Evolutionary conservation across 1,284 basidiomycete genomes (phyloP).

Genomic region (Pascua guehoae): DNA sequence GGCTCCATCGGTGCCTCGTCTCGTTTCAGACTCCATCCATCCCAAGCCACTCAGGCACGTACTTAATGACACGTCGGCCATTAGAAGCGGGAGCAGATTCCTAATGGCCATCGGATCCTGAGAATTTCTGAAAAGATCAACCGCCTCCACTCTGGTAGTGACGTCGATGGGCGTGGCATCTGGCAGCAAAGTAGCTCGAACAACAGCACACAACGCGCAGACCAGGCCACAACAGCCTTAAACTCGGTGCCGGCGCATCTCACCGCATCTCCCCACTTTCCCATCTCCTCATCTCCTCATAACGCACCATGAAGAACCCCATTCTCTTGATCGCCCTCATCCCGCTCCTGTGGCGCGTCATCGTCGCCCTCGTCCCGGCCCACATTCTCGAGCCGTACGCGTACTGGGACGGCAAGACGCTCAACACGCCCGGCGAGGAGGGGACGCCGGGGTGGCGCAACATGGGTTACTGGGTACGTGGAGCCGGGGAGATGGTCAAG

Average conservation of each 20-base stretch:
- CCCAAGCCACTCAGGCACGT: no score
- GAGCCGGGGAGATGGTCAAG: no score
- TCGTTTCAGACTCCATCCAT: no score
- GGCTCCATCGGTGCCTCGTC: no score
- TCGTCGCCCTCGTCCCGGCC: constrained; percentile 23
- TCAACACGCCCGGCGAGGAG: constrained; percentile 22
- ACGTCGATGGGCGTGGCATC: no score
- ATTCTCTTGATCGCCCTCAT: constrained; percentile 22
- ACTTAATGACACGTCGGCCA: no score
- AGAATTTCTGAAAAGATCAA: no score
- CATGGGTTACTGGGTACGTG: constrained; percentile 44
- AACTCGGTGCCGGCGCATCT: no score
- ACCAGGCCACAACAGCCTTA: no score
- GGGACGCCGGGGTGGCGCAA: constrained; percentile 34
- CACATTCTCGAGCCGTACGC: constrained; percentile 34
- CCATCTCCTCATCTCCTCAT: not conserved
- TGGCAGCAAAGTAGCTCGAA: not conserved
- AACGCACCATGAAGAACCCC: constrained; percentile 11
- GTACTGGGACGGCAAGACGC: constrained; percentile 26
- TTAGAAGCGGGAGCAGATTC: no score
- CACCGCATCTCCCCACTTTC: not conserved
- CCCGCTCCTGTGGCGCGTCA: constrained; percentile 29
- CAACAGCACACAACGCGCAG: not conserved
- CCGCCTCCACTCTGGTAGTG: no score
- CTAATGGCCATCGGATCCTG: no score